phyloP scores from a whole-genome alignment of 2,329 filamentous ascomycete species.

The Xylariaceae sp. region DNA sequence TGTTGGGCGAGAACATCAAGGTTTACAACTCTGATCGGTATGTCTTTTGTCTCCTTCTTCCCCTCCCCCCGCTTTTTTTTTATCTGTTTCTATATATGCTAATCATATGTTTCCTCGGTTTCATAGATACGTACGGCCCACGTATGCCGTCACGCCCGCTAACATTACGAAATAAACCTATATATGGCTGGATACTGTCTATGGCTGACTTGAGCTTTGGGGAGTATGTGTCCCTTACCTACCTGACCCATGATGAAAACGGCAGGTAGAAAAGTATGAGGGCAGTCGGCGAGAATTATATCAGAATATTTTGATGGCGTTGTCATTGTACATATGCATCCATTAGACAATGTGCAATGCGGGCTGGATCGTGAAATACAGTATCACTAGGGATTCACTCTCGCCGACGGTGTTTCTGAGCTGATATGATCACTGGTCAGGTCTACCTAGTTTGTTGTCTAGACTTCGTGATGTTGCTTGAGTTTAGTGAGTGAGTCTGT shows the following conservation, averaged over 20 bases:
- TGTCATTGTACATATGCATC: constrained; percentile 10
- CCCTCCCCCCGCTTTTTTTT: not conserved
- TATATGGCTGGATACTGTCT: no score
- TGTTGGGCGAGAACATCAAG: constrained; percentile 76
- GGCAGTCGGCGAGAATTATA: no score
- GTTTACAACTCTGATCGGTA: constrained; percentile 88
- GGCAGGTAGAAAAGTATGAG: no score
- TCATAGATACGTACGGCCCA: constrained; percentile 57
- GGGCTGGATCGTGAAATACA: not conserved
- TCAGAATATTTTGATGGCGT: not conserved
- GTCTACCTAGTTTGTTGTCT: no score
- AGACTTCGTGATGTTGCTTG: no score
- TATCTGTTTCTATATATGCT: not conserved
- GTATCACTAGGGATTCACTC: not conserved
- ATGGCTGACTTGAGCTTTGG: no score
- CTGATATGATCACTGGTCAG: no score
- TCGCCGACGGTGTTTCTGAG: no score
- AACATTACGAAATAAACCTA: constrained; percentile 50
- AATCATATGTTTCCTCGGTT: not conserved
- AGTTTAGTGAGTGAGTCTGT: no score
- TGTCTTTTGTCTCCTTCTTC: constrained; percentile 28
- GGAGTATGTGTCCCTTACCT: no score
- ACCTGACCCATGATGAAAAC: no score
- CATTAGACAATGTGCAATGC: constrained; percentile 8
- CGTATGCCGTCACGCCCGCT: constrained; percentile 67